phyloP scores from a whole-genome alignment of 1,284 basidiomycete species.

The Cutaneotrichosporon cutaneum region DNA sequence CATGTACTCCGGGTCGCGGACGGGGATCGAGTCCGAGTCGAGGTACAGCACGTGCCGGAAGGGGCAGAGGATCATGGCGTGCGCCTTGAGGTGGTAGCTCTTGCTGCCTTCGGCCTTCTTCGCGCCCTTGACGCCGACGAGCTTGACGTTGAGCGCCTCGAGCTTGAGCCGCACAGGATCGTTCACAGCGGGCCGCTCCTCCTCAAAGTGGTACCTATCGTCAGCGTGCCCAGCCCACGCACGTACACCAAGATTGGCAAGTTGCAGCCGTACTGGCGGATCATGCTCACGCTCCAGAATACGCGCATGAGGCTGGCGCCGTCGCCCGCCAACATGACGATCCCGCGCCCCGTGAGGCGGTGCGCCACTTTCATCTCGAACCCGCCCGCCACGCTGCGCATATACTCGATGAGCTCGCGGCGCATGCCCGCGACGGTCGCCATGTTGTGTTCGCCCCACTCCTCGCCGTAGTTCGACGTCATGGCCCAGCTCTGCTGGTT shows the following conservation, averaged over 20 bases:
- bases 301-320: slow-evolving; percentile 55
- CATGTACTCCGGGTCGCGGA: slow-evolving; percentile 52
- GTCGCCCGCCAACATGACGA: slow-evolving; percentile 57
- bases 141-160: slow-evolving; percentile 44
- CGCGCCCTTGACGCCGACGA: slow-evolving; percentile 49
- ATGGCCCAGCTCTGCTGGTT: slow-evolving; percentile 52
- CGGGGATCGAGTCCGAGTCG: slow-evolving; percentile 55
- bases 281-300: slow-evolving; percentile 50
- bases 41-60: slow-evolving; percentile 57
- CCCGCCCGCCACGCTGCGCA: slow-evolving; percentile 35
- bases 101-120: slow-evolving; percentile 49
- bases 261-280: slow-evolving; percentile 45
- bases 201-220: slow-evolving; percentile 52
- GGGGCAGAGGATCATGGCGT: slow-evolving; percentile 53
- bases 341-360: slow-evolving; percentile 48
- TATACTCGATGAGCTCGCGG: slow-evolving; percentile 46
- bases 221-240: not conserved
- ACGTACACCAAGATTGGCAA: slow-evolving; percentile 53
- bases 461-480: slow-evolving; percentile 43
- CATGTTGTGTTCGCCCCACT: slow-evolving; percentile 50
- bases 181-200: slow-evolving; percentile 48
- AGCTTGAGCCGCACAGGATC: slow-evolving; percentile 47
- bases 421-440: slow-evolving; percentile 41
- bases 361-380: slow-evolving; percentile 18
- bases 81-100: slow-evolving; percentile 56